Percentiles rank a stretch among this genome's conserved stretches.
phyloP scores from a whole-genome alignment of 1,284 basidiomycete genomes.

The Somion occarium region DNA sequence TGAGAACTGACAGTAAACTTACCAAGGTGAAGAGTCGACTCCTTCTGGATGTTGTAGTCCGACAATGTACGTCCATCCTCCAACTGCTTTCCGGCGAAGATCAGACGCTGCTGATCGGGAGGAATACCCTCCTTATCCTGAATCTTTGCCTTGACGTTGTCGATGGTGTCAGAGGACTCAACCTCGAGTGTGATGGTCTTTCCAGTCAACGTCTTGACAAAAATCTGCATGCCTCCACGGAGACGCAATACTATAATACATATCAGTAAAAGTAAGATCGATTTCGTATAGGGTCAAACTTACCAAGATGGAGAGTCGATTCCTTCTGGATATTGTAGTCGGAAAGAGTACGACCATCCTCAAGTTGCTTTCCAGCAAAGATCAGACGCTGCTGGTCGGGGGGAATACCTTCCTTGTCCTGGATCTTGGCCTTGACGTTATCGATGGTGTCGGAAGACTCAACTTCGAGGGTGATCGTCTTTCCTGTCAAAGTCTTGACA shows the following conservation, averaged over 20 bases:
- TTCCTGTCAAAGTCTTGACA: constrained; percentile 60
- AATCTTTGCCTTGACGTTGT: constrained; percentile 20
- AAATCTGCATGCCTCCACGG: constrained; percentile 88
- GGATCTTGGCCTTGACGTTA: constrained; percentile 51
- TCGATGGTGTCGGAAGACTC: constrained; percentile 48
- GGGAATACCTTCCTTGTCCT: constrained; percentile 61
- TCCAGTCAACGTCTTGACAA: constrained; percentile 86
- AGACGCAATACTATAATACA: constrained; percentile 69
- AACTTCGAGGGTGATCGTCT: constrained; percentile 43
- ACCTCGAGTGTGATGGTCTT: constrained; percentile 91
- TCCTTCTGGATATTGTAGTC: constrained; percentile 83
- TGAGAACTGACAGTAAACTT: constrained; percentile 21
- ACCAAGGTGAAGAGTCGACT: constrained; percentile 18
- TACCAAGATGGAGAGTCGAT: constrained; percentile 74
- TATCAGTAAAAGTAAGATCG: constrained; percentile 22
- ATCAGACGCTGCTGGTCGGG: constrained; percentile 84
- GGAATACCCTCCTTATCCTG: constrained; percentile 44
- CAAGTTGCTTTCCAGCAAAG: constrained; percentile 87
- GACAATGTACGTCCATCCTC: constrained; percentile 72
- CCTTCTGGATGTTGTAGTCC: constrained; percentile 26
- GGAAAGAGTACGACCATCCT: constrained; percentile 76
- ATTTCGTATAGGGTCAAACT: constrained; percentile 17
- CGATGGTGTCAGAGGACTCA: constrained; percentile 19
- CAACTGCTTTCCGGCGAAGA: constrained; percentile 38
- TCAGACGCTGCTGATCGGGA: constrained; percentile 81